phyloP scores from a whole-genome alignment of 2,329 filamentous ascomycete species.

The Pseudocercospora eumusae region DNA sequence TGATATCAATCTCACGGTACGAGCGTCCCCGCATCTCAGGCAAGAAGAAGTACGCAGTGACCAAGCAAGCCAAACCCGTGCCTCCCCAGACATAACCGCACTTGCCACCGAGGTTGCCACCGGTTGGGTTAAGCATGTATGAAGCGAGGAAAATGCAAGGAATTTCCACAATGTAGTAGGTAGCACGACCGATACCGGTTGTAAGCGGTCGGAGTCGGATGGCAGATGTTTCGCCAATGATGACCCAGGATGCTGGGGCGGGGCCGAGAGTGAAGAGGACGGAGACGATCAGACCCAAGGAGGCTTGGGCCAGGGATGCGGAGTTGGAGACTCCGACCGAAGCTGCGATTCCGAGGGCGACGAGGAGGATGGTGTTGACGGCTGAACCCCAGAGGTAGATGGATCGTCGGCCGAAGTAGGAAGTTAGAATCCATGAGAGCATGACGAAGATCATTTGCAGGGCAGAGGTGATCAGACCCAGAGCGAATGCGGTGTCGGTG shows the following conservation, averaged over 20 bases:
- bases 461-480: conserved; percentile 65
- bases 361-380: conserved; percentile 56
- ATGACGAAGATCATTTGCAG: conserved; percentile 65
- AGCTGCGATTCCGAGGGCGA: conserved; percentile 61
- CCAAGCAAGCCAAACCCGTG: conserved; percentile 58
- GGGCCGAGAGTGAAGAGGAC: conserved; percentile 65
- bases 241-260: conserved; percentile 65
- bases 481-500: conserved; percentile 58
- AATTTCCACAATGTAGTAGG: conserved; percentile 66
- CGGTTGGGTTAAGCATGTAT: conserved; percentile 61
- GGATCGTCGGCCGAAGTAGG: conserved; percentile 63
- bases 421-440: conserved; percentile 67
- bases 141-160: conserved; percentile 61
- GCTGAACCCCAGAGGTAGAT: conserved; percentile 65
- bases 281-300: conserved; percentile 65
- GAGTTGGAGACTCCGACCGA: conserved; percentile 48
- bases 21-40: conserved; percentile 61
- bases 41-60: conserved; percentile 52
- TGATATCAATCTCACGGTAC: conserved; percentile 63
- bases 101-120: conserved; percentile 49
- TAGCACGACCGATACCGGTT: conserved; percentile 63
- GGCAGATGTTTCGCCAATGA: conserved; percentile 67
- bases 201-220: conserved; percentile 66
- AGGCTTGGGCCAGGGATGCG: conserved; percentile 59
- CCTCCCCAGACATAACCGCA: conserved; percentile 63